Evolutionary conservation across 441 rosid genomes (phyloP), one percentile per base, ranked within the genome.

Genomic region (Syzygium syzygioides): DNA sequence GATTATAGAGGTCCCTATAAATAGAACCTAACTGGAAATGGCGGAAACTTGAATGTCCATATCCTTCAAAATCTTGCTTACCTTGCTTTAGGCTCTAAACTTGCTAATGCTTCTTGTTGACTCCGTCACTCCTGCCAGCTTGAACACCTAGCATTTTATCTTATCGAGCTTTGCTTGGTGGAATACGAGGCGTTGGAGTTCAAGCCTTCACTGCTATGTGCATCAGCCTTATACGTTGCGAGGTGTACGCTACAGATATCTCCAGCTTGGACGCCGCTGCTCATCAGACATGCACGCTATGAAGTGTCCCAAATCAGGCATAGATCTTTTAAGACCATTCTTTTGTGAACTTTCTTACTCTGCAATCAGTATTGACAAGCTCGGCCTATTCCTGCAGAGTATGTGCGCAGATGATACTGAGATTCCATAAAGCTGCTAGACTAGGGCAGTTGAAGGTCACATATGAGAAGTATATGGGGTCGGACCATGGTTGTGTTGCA

Each of bases 191-290:
- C 98, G 76, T 91, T 97, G 88, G 93, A 93, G 91, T 98, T 88
- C 94, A 98, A 95, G 91, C 91, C 98, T 3, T 97, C 99, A 2
- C 48, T 98, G 93, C 92, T 98, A 86, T 96, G 99, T 92, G 99
- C 99, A 88, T 95, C 99, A 23, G 98, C 98, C 62, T 91, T 98
- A 88, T 97, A 94, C 85, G 93, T 98, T 85, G 96, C 99, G 62
- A 94, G 98, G 66, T 93, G 94, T 92, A 95, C 97, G 64, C 92
- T 97, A 90, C 94, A 93, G 87, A 90, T 91, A 79, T 86, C 91
- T 91, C 99, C 99, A 76, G 87, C 90, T 71, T 97, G 99, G 99
- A 97, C 97, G 60, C 92, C 94, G 4, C 93, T 97, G 89, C 95
- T 98, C 86, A 87, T 86, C 86, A 93, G 88, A 86, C 98, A 97